Evolutionary conservation across 176 grass and related monocot genomes (phyloP).

Genomic region (Luzula sylvatica): DNA sequence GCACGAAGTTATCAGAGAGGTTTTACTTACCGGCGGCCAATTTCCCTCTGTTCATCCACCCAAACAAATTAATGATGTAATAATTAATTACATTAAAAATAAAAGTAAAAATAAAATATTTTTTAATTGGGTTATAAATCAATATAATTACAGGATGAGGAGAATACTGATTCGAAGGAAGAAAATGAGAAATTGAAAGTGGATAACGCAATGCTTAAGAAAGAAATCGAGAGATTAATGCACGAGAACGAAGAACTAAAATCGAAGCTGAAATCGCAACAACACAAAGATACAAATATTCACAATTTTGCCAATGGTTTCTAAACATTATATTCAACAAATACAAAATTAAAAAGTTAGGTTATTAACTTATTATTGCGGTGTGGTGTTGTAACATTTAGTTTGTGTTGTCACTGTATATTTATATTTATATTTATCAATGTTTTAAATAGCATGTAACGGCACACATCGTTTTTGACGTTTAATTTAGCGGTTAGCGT

Average conservation of each 20-base stretch:
- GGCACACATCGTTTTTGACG: too few species aligned
- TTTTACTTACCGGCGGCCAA: constrained; percentile 64
- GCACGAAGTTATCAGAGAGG: constrained; percentile 88
- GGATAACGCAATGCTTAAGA: constrained; percentile 50
- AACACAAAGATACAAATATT: too few species aligned
- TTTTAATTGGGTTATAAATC: constrained; percentile 1
- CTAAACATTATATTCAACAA: constrained; percentile 7
- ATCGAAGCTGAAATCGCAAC: constrained; percentile 18
- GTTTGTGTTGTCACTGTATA: not conserved
- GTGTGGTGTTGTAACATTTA: not conserved
- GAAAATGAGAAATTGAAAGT: constrained; percentile 19
- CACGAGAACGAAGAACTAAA: constrained; percentile 52
- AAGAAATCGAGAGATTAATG: constrained; percentile 50
- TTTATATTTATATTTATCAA: too few species aligned
- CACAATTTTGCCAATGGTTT: not conserved
- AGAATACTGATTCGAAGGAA: constrained; percentile 23
- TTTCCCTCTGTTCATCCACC: constrained; percentile 45
- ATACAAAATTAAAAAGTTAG: not conserved
- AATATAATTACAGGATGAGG: not conserved
- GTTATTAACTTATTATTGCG: not conserved
- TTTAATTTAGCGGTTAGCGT: too few species aligned
- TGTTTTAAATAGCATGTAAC: too few species aligned
- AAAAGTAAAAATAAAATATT: not conserved
- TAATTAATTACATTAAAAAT: constrained; percentile 1
- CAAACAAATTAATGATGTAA: constrained; percentile 37